Evolutionary conservation across 176 grass and related monocot species (phyloP).

Genomic region (Cenchrus purpureus): DNA sequence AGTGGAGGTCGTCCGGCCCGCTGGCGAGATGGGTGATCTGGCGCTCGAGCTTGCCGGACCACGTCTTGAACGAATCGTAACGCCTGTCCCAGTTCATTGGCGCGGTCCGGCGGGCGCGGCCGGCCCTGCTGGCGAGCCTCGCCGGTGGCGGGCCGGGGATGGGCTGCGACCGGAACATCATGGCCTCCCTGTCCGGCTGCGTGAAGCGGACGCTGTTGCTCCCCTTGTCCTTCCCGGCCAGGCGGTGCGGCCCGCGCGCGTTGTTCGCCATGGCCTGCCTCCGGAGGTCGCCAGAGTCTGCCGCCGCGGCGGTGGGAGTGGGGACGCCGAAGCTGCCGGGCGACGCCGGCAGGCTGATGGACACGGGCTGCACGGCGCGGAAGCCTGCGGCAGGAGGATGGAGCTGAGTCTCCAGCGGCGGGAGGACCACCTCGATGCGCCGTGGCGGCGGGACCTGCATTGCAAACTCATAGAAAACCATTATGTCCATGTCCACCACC

Average conservation of each 20-base stretch:
- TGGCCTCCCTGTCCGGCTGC: conserved; percentile 15
- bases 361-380: conserved; percentile 46
- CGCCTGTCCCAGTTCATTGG: conserved; percentile 47
- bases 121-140: not conserved
- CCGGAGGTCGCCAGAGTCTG: conserved; percentile 19
- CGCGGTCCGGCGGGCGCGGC: not conserved
- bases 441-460: not conserved
- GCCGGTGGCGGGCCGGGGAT: conserved; percentile 22
- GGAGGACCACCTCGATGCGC: conserved; percentile 32
- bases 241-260: not conserved
- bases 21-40: conserved; percentile 67
- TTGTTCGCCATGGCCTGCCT: conserved; percentile 21
- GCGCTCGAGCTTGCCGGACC: conserved; percentile 74
- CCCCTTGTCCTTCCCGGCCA: not conserved
- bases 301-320: not conserved
- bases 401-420: conserved; percentile 32
- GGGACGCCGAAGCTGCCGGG: conserved; percentile 39
- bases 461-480: not conserved
- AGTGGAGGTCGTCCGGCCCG: not conserved
- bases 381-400: not conserved
- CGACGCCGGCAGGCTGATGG: conserved; percentile 78
- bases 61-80: conserved; percentile 90
- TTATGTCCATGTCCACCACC: too few relatives aligned
- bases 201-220: too few relatives aligned
- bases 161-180: conserved; percentile 74